phyloP scores from a whole-genome alignment of 768 basidiomycete species.

The Leucocoprinus leucothites region DNA sequence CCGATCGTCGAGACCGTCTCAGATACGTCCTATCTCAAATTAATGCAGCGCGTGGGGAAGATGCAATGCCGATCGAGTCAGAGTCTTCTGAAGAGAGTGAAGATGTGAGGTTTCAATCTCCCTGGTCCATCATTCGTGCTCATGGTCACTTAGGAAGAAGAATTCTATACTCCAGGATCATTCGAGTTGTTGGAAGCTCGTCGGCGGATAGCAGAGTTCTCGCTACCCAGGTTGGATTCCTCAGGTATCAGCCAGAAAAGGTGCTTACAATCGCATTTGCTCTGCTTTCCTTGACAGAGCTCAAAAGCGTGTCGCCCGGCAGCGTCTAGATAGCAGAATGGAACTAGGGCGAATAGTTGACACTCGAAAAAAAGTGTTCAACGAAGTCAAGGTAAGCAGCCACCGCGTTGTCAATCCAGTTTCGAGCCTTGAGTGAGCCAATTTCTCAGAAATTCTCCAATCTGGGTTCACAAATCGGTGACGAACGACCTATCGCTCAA shows the following conservation, averaged over 20 bases:
- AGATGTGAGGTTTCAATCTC: constrained; percentile 13
- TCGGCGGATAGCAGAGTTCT: constrained; percentile 86
- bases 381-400: constrained; percentile 77
- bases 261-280: constrained; percentile 67
- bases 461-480: constrained; percentile 96
- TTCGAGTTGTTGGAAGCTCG: constrained; percentile 61
- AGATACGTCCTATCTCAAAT: constrained; percentile 95
- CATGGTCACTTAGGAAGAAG: constrained; percentile 61
- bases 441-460: constrained; percentile 84
- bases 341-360: constrained; percentile 89
- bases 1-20: constrained; percentile 93
- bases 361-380: constrained; percentile 86
- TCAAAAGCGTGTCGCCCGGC: constrained; percentile 89
- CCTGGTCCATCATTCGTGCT: not conserved
- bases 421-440: too few relatives aligned
- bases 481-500: constrained; percentile 90
- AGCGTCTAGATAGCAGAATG: constrained; percentile 85
- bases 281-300: constrained; percentile 66
- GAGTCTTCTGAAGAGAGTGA: constrained; percentile 67
- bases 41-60: constrained; percentile 81
- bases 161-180: constrained; percentile 93
- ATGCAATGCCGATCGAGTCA: constrained; percentile 71
- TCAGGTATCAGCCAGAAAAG: constrained; percentile 57
- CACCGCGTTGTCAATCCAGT: not conserved
- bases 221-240: constrained; percentile 89